Evolutionary conservation across 225 moss, liverwort and hornwort genomes (phyloP).

Genomic region (Asterella californica): DNA sequence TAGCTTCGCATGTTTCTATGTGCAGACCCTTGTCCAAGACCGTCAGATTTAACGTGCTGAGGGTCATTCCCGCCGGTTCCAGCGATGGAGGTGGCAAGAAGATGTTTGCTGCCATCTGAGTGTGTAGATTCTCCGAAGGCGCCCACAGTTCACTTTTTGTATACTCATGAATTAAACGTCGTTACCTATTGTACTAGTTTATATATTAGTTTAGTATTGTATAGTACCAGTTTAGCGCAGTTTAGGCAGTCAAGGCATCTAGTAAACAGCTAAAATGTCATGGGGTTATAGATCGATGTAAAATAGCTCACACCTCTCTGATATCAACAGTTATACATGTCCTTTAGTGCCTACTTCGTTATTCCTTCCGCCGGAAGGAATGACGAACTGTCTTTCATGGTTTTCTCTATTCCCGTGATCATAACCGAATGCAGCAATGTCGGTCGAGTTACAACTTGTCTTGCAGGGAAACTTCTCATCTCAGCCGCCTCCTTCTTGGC

Average conservation of each 20-base stretch:
- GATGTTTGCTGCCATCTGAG: constrained; percentile 35
- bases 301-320: background rate
- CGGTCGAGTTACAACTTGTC: too few relatives aligned
- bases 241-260: background rate
- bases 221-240: too few relatives aligned
- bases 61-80: constrained; percentile 45
- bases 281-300: background rate
- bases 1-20: background rate
- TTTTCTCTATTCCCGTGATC: too few relatives aligned
- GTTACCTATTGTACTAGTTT: background rate
- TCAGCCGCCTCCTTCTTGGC: too few relatives aligned
- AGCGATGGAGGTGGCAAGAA: constrained; percentile 44
- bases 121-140: background rate
- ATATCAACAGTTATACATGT: too few relatives aligned
- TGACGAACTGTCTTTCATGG: too few relatives aligned
- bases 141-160: constrained; percentile 1
- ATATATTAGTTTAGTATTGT: too few relatives aligned
- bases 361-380: too few relatives aligned
- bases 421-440: too few relatives aligned
- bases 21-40: constrained; percentile 50
- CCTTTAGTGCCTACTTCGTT: too few relatives aligned
- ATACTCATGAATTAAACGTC: background rate
- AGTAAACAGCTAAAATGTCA: constrained; percentile 6
- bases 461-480: too few relatives aligned
- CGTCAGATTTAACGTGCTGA: constrained; percentile 46